Conservation (phyloP, 805 yeast species). For the Torulaspora indica region DNA sequence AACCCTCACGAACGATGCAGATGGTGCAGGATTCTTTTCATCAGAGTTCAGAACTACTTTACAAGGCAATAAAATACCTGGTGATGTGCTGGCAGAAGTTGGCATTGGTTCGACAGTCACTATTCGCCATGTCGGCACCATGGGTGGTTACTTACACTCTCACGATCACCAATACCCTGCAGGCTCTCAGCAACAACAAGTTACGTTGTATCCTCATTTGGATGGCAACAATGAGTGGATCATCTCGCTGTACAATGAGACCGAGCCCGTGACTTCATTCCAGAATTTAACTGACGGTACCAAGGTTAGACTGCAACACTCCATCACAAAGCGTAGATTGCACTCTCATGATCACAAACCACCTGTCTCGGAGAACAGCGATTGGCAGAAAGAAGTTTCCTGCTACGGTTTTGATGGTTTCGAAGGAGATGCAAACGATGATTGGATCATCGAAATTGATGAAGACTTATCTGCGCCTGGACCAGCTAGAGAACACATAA, state of each 20-base stretch:
- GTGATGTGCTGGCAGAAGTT: constrained; percentile 55
- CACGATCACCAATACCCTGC: constrained; percentile 66
- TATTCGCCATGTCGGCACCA: constrained; percentile 62
- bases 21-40: constrained; percentile 67
- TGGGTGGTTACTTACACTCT: constrained; percentile 82
- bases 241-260: constrained; percentile 58
- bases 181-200: constrained; percentile 81
- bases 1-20: constrained; percentile 56
- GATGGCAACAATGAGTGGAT: constrained; percentile 72
- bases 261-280: constrained; percentile 53
- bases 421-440: constrained; percentile 80
- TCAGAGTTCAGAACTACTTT: constrained; percentile 66
- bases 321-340: constrained; percentile 55
- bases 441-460: constrained; percentile 71
- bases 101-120: constrained; percentile 68
- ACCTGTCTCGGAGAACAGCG: constrained; percentile 60
- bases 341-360: constrained; percentile 83
- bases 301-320: constrained; percentile 64
- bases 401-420: constrained; percentile 74
- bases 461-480: constrained; percentile 46
- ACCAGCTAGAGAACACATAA: constrained; percentile 50
- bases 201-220: constrained; percentile 73
- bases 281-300: constrained; percentile 62
- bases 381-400: constrained; percentile 81
- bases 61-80: constrained; percentile 57